Evolutionary conservation across 1,284 basidiomycete genomes (phyloP).

Genomic region (Termitomyces sp.): DNA sequence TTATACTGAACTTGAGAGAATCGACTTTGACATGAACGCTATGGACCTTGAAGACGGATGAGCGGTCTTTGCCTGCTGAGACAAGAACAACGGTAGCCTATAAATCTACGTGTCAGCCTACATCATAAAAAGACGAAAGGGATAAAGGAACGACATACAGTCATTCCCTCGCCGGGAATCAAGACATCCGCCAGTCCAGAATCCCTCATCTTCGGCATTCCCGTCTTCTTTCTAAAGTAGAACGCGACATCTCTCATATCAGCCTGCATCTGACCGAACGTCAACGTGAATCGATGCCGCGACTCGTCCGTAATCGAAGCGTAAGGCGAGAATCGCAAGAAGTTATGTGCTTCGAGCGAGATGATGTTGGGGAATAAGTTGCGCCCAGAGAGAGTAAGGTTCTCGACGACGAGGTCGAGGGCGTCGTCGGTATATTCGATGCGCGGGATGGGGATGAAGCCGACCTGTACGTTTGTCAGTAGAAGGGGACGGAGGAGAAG

Average conservation of each 20-base stretch:
- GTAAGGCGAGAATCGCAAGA: conserved; percentile 81
- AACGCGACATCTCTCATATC: conserved; percentile 92
- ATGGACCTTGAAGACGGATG: conserved; percentile 77
- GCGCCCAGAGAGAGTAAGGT: conserved; percentile 82
- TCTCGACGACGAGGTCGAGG: conserved; percentile 91
- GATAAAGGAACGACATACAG: conserved; percentile 30
- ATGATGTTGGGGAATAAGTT: conserved; percentile 83
- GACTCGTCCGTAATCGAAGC: conserved; percentile 49
- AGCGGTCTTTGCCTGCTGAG: conserved; percentile 59
- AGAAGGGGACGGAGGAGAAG: background rate
- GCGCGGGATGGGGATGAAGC: conserved; percentile 88
- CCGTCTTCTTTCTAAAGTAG: conserved; percentile 76
- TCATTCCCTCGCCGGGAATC: conserved; percentile 76
- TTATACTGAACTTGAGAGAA: conserved; percentile 85
- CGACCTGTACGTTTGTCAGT: conserved; percentile 42
- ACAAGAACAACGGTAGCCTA: conserved; percentile 57
- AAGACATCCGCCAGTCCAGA: conserved; percentile 91
- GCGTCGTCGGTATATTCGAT: conserved; percentile 87
- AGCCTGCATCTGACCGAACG: conserved; percentile 85
- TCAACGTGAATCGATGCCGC: conserved; percentile 68
- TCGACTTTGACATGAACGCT: conserved; percentile 78
- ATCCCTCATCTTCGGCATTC: conserved; percentile 79
- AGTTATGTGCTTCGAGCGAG: conserved; percentile 79
- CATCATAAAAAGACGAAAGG: background rate
- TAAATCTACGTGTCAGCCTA: conserved; percentile 2